phyloP scores from a whole-genome alignment of 352 stramenopile genomes.

The Blastocystis sp. region DNA sequence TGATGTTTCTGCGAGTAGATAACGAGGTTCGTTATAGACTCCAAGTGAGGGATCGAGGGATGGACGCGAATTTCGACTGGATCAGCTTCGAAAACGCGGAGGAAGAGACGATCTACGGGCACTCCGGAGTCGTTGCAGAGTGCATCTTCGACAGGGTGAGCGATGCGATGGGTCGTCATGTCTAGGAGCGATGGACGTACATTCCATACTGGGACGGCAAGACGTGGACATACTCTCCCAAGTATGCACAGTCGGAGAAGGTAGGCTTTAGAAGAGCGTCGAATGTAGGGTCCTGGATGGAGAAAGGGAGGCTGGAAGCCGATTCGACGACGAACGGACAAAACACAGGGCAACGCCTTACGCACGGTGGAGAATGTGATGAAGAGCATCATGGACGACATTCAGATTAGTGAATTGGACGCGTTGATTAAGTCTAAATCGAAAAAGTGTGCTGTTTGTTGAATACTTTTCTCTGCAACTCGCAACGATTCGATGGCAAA shows the following conservation, averaged over 20 bases:
- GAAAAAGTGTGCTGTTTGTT: conserved; percentile 18
- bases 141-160: conserved; percentile 26
- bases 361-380: conserved; percentile 40
- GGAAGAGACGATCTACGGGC: conserved; percentile 9
- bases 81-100: not conserved
- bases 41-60: not conserved
- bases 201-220: conserved; percentile 23
- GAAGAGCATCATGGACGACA: conserved; percentile 50
- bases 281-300: conserved; percentile 33
- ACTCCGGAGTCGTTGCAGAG: not conserved
- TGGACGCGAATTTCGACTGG: conserved; percentile 46
- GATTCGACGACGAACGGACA: conserved; percentile 31
- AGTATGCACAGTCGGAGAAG: not conserved
- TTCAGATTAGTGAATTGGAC: conserved; percentile 12
- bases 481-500: not conserved
- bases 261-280: not conserved
- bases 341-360: conserved; percentile 4
- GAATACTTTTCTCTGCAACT: not conserved
- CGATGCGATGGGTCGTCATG: not conserved
- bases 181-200: conserved; percentile 42
- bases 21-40: not conserved
- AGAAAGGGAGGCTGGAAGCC: conserved; percentile 60
- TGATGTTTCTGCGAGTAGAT: not conserved
- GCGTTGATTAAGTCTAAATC: conserved; percentile 18
- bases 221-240: not conserved